These are phyloP conservation scores for Coniochaeta ligniaria DNA, from an alignment of 2,329 filamentous ascomycete species.

Conservation along the genomic window DNA sequence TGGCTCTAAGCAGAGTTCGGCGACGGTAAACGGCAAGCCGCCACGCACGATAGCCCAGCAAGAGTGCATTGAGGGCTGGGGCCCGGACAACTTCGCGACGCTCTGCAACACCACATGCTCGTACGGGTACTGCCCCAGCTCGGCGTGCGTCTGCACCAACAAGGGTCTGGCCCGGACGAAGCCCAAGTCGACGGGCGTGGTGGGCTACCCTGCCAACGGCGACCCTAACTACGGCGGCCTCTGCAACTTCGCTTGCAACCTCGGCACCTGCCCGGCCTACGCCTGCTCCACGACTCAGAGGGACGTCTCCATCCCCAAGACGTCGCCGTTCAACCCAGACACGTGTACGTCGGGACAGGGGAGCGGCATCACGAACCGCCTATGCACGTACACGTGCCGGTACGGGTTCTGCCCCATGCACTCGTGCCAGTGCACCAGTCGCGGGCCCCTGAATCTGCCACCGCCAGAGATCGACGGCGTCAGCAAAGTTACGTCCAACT, in stretches of 20 bases:
- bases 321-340: neutral
- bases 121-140: too few species aligned
- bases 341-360: neutral
- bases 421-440: neutral
- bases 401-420: neutral
- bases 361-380: neutral
- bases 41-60: too few species aligned
- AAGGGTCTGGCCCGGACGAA: neutral
- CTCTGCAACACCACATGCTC: too few species aligned
- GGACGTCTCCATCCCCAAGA: neutral
- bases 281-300: neutral
- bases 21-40: too few species aligned
- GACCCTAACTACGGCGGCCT: neutral
- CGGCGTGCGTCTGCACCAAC: too few species aligned
- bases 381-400: neutral
- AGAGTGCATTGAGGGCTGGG: too few species aligned
- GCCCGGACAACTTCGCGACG: too few species aligned
- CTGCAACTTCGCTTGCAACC: conserved; percentile 7
- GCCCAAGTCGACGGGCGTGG: neutral
- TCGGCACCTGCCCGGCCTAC: conserved; percentile 3
- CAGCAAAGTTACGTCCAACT: too few species aligned
- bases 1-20: too few species aligned
- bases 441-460: neutral
- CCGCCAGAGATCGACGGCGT: too few species aligned
- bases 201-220: neutral